A percentile compares a stretch with the other conserved stretches of the same genome.
Evolutionary conservation across 2,329 filamentous ascomycete species (phyloP).

Genomic region (Cercospora sp.): DNA sequence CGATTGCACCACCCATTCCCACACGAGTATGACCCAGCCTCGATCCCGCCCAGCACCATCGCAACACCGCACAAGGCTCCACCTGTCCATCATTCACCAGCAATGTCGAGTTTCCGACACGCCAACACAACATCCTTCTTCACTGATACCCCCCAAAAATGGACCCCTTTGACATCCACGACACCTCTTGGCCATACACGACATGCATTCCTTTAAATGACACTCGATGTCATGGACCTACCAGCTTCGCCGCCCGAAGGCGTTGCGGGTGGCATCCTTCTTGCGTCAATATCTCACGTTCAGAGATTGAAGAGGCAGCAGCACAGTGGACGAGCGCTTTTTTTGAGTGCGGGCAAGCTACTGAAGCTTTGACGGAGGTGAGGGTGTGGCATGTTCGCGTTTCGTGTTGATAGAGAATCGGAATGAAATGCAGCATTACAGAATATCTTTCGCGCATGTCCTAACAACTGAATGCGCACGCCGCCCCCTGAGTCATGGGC

Average conservation of each 20-base stretch:
- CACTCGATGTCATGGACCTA: conserved; percentile 2
- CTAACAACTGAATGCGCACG: not conserved
- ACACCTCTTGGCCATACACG: conserved; percentile 23
- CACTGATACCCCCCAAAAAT: conserved; percentile 24
- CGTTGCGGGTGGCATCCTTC: not conserved
- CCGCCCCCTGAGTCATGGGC: not conserved
- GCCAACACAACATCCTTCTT: conserved; percentile 16
- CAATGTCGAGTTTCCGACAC: conserved; percentile 9
- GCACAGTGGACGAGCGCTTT: not conserved
- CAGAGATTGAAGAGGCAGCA: conserved; percentile 1
- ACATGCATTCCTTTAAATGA: conserved; percentile 16
- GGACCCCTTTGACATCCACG: conserved; percentile 33
- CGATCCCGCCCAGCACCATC: conserved; percentile 22
- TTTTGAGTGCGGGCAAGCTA: conserved; percentile 2
- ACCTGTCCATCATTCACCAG: conserved; percentile 7
- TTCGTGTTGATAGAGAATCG: conserved; percentile 22
- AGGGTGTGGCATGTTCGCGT: conserved; percentile 16
- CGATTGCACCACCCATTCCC: not conserved
- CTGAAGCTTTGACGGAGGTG: conserved; percentile 4
- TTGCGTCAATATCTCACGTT: not conserved
- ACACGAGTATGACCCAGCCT: conserved; percentile 28
- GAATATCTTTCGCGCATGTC: not conserved
- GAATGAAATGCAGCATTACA: conserved; percentile 4
- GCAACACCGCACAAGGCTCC: conserved; percentile 17
- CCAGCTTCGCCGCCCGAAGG: not conserved